phyloP scores from a whole-genome alignment of 352 stramenopile genomes.

The Pythium angustatum region DNA sequence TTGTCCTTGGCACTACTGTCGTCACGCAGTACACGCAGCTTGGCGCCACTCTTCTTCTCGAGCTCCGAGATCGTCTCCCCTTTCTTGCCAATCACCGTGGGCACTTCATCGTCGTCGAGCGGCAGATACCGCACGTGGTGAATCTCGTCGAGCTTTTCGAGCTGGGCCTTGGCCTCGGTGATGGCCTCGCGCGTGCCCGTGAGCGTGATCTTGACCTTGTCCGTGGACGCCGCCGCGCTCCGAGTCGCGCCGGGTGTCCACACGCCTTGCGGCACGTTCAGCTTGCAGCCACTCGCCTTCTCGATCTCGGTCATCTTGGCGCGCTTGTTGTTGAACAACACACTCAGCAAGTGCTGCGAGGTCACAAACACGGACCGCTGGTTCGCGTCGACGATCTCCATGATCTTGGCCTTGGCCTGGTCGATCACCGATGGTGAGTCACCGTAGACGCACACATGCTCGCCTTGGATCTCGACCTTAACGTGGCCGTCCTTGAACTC shows the following conservation, averaged over 20 bases:
- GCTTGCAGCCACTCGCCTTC: slow-evolving; percentile 50
- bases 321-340: slow-evolving; percentile 76
- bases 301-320: slow-evolving; percentile 77
- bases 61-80: slow-evolving; percentile 74
- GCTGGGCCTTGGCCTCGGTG: slow-evolving; percentile 53
- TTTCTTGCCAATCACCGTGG: slow-evolving; percentile 78
- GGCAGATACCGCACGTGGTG: slow-evolving; percentile 70
- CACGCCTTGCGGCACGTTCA: slow-evolving; percentile 48
- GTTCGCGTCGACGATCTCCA: slow-evolving; percentile 74
- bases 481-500: slow-evolving; percentile 49
- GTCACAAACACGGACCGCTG: slow-evolving; percentile 69
- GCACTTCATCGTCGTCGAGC: slow-evolving; percentile 74
- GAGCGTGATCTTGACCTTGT: slow-evolving; percentile 69
- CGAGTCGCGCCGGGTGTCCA: slow-evolving; percentile 1
- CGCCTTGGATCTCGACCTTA: slow-evolving; percentile 69
- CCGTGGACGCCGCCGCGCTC: slow-evolving; percentile 29
- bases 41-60: slow-evolving; percentile 60
- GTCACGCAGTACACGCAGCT: slow-evolving; percentile 57
- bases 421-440: slow-evolving; percentile 52
- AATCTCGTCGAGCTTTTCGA: slow-evolving; percentile 60
- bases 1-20: neutral
- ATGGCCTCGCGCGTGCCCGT: slow-evolving; percentile 62
- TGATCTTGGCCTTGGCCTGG: slow-evolving; percentile 46
- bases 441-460: slow-evolving; percentile 66
- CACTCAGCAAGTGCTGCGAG: slow-evolving; percentile 55